phyloP scores from a whole-genome alignment of 169 alveolate genomes.

The Eimeria brunetti region DNA sequence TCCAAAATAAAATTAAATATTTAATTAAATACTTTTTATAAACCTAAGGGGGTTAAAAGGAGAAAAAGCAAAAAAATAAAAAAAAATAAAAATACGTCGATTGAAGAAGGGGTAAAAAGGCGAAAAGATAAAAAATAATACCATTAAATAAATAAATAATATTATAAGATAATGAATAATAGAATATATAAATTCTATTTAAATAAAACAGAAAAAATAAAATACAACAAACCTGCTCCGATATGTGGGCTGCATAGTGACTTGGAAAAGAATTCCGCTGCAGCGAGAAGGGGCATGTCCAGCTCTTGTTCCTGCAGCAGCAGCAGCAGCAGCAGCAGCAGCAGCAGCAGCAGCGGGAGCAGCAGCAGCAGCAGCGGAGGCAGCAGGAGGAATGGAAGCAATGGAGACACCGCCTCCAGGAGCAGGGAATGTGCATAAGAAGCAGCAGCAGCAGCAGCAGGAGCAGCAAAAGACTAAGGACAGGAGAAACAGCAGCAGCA shows the following conservation, averaged over 20 bases:
- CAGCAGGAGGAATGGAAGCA: neutral
- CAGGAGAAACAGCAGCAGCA: too few species aligned
- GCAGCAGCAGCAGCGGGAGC: neutral
- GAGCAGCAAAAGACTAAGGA: neutral
- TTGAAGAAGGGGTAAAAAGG: too few species aligned
- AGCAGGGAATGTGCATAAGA: neutral
- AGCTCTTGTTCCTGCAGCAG: conserved; percentile 90
- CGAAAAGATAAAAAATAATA: too few species aligned
- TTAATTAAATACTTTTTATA: too few species aligned
- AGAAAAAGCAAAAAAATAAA: neutral
- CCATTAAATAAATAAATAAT: neutral
- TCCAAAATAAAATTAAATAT: too few species aligned
- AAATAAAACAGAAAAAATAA: too few species aligned
- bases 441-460: neutral
- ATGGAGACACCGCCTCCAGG: too few species aligned
- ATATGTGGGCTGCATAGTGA: conserved; percentile 97
- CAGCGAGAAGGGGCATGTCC: conserved; percentile 98
- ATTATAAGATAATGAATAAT: too few species aligned
- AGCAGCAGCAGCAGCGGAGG: neutral
- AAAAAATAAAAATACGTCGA: too few species aligned
- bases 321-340: neutral
- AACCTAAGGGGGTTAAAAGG: neutral
- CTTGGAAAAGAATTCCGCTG: conserved; percentile 97
- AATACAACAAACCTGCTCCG: conserved; percentile 87
- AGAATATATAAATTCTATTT: too few species aligned